phyloP scores from a whole-genome alignment of 345 rosid genomes.

The Tarenaya hassleriana region DNA sequence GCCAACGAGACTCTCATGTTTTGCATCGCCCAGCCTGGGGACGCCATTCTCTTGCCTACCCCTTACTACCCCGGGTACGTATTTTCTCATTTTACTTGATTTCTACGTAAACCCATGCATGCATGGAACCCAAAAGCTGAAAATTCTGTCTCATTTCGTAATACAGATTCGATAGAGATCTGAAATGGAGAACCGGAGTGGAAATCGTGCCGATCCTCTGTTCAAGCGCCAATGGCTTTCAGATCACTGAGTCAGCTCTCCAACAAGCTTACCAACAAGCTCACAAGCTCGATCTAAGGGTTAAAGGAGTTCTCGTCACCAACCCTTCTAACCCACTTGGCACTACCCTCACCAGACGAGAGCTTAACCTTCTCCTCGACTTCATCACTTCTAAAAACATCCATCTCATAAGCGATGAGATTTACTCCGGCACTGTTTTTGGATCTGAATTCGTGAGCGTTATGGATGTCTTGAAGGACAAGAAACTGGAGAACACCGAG shows the following conservation, averaged over 20 bases:
- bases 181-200: slow-evolving; percentile 60
- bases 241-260: slow-evolving; percentile 51
- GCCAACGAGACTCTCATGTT: slow-evolving; percentile 78
- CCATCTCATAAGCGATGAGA: slow-evolving; percentile 77
- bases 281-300: slow-evolving; percentile 49
- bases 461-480: slow-evolving; percentile 58
- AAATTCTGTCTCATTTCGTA: slow-evolving; percentile 15
- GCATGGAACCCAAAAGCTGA: slow-evolving; percentile 9
- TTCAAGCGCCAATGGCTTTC: slow-evolving; percentile 51
- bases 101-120: slow-evolving; percentile 21
- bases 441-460: slow-evolving; percentile 59
- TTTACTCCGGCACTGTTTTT: slow-evolving; percentile 76
- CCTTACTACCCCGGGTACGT: slow-evolving; percentile 83
- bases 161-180: slow-evolving; percentile 70
- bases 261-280: slow-evolving; percentile 64
- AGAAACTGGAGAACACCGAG: slow-evolving; percentile 39
- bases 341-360: slow-evolving; percentile 49
- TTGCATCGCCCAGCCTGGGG: slow-evolving; percentile 70
- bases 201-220: slow-evolving; percentile 57
- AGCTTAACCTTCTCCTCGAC: slow-evolving; percentile 56
- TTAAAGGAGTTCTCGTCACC: slow-evolving; percentile 71
- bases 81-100: slow-evolving; percentile 21
- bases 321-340: slow-evolving; percentile 86
- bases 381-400: slow-evolving; percentile 49
- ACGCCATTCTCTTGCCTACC: slow-evolving; percentile 73